Evolutionary conservation across 768 basidiomycete species (phyloP), one percentile per base, ranked within the genome.

Genomic region (Mycena chlorophos): DNA sequence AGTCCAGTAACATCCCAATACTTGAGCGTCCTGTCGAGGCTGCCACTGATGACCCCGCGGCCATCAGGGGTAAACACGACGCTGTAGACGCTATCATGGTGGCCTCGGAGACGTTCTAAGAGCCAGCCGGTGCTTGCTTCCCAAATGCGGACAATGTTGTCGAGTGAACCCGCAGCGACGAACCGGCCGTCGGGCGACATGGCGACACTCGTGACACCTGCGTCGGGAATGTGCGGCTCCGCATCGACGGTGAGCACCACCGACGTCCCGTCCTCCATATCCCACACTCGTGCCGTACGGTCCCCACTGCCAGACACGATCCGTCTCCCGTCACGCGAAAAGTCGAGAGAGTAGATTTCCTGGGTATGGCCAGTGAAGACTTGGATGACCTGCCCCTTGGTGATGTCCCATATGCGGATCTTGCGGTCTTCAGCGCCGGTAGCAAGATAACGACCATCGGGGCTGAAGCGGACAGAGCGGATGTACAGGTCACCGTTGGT

Each of bases 341-440:
- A 95, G 68, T 91, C 91, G 61, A 97, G 85, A 20, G 93, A 92
- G 72, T 96, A 96, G 65, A 96, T 94, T 68, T 95, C 94, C 68
- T 92, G 89, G 60, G 83, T 80, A 71, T 96, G 94, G 2, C 94
- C 94, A 54, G 85, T 82, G 63, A 94, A 89, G 19, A 87, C 74
- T 51, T 80, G 83, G 37, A 84, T 80, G 61, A 94, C 88, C 26
- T 81, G 80, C 60, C 85, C 86, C 63, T 81, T 84, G 39, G 78
- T 78, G 59, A 96, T 91, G 64, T 95, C 91, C 94, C 94, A 96
- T 60, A 96, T 89, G 65, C 96, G 78, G 65, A 98, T 93, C 67
- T 89, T 86, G 56, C 89, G 84, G 73, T 98, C 96, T 71, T 98
- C 96, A 0, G 94, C 94, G 8, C 96, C 96, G 3, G 96, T 98